These are phyloP conservation scores for Xylaria polymorpha DNA, from an alignment of 2,329 filamentous ascomycete species.

Conservation along the genomic window DNA sequence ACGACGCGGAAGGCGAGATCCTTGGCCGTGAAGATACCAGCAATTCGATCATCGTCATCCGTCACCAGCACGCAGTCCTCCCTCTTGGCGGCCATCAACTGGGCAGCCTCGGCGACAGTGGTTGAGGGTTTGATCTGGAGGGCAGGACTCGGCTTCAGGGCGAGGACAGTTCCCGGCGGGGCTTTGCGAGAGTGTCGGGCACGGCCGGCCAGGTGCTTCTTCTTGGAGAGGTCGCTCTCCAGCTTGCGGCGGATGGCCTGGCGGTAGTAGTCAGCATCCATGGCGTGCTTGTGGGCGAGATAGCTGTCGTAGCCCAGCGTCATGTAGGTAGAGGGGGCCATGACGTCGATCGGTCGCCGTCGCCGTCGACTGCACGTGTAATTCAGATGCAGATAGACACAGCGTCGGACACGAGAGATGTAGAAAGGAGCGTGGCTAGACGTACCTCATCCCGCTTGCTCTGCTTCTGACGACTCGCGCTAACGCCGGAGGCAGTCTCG, in stretches of 20 bases:
- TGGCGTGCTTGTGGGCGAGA: conserved; percentile 30
- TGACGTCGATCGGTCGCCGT: not conserved
- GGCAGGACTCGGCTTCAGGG: conserved; percentile 92
- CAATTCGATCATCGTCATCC: conserved; percentile 96
- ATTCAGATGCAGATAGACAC: conserved; percentile 11
- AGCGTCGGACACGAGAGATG: conserved; percentile 31
- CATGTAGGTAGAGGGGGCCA: conserved; percentile 27
- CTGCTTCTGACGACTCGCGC: conserved; percentile 95
- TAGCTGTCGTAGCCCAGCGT: conserved; percentile 37
- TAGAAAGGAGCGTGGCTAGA: conserved; percentile 41
- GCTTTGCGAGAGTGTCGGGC: conserved; percentile 91
- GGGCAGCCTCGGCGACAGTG: conserved; percentile 93
- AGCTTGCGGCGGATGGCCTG: conserved; percentile 97
- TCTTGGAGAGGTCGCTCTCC: conserved; percentile 97
- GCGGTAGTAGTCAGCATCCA: conserved; percentile 50
- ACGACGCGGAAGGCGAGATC: conserved; percentile 98
- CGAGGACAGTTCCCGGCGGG: conserved; percentile 93
- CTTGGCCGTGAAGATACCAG: conserved; percentile 98
- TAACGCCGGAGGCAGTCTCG: conserved; percentile 76
- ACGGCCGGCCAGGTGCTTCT: conserved; percentile 83
- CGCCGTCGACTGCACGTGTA: conserved; percentile 1
- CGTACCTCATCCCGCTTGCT: conserved; percentile 97
- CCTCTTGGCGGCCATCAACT: conserved; percentile 98
- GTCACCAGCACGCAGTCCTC: conserved; percentile 98
- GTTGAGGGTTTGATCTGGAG: conserved; percentile 97